phyloP scores from a whole-genome alignment of 1,139 yeast species.

The Geotrichum europaeum region DNA sequence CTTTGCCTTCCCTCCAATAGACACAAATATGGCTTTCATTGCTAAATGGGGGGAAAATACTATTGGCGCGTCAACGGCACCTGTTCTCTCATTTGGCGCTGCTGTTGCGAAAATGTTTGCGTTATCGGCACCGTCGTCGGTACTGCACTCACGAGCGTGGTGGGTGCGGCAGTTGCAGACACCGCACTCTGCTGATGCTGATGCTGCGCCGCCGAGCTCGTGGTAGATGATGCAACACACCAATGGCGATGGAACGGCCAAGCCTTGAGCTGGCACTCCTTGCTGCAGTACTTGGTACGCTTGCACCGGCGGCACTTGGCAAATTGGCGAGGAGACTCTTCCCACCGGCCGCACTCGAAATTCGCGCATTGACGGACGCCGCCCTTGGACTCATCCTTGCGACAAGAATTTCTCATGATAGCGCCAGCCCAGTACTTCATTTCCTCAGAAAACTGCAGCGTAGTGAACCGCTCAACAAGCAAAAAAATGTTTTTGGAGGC shows the following conservation, averaged over 20 bases:
- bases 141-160: background rate
- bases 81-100: background rate
- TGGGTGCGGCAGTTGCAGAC: background rate
- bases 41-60: background rate
- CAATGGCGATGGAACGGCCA: constrained; percentile 94
- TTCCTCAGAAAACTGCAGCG: constrained; percentile 60
- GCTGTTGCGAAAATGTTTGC: background rate
- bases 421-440: constrained; percentile 97
- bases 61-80: background rate
- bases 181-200: background rate
- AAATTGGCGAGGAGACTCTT: constrained; percentile 78
- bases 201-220: background rate
- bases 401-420: constrained; percentile 89
- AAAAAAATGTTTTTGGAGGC: constrained; percentile 72
- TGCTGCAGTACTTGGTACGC: constrained; percentile 88
- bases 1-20: background rate
- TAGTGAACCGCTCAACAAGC: constrained; percentile 84
- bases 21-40: background rate
- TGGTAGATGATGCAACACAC: constrained; percentile 52
- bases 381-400: constrained; percentile 78
- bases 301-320: constrained; percentile 93
- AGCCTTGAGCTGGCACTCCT: constrained; percentile 84
- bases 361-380: constrained; percentile 95
- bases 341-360: constrained; percentile 95
- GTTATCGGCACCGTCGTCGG: background rate